A percentile compares a stretch with the other conserved stretches of the same genome.
Conservation (phyloP, 129 eudicot species). For the Cynara cardunculus region DNA sequence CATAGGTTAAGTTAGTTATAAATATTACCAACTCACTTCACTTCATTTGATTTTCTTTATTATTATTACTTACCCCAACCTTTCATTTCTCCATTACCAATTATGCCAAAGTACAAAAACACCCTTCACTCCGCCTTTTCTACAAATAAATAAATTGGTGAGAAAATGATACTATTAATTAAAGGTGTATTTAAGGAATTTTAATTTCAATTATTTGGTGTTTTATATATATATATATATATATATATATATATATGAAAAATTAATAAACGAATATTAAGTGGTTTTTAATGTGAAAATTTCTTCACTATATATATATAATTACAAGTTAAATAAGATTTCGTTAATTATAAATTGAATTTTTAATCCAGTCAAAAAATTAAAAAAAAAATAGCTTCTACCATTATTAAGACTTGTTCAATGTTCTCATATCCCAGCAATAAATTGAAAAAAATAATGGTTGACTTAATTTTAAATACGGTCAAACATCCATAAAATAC, state of each 20-base stretch:
- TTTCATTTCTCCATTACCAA: constrained; percentile 1
- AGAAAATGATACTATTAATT: neutral
- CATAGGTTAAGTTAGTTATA: constrained; percentile 19
- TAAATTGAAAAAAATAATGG: too few relatives aligned
- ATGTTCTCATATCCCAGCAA: neutral
- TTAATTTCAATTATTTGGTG: too few relatives aligned
- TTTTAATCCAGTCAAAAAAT: too few relatives aligned
- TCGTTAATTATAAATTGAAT: too few relatives aligned
- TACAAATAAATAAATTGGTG: neutral
- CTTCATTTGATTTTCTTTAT: constrained; percentile 23
- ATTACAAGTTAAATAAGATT: too few relatives aligned
- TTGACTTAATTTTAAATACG: neutral
- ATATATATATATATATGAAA: neutral
- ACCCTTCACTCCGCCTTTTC: neutral
- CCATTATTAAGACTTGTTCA: neutral
- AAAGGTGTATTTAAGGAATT: neutral
- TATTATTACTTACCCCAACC: too few relatives aligned
- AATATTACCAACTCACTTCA: constrained; percentile 19
- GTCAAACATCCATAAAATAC: too few relatives aligned
- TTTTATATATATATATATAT: too few relatives aligned
- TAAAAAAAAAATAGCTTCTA: neutral
- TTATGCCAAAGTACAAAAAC: neutral
- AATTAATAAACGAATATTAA: too few relatives aligned
- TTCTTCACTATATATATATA: neutral
- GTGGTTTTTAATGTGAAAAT: neutral